Base-by-base conservation (phyloP, 2,329 filamentous ascomycete genomes). In the Aspergillus phoenicis region DNA sequence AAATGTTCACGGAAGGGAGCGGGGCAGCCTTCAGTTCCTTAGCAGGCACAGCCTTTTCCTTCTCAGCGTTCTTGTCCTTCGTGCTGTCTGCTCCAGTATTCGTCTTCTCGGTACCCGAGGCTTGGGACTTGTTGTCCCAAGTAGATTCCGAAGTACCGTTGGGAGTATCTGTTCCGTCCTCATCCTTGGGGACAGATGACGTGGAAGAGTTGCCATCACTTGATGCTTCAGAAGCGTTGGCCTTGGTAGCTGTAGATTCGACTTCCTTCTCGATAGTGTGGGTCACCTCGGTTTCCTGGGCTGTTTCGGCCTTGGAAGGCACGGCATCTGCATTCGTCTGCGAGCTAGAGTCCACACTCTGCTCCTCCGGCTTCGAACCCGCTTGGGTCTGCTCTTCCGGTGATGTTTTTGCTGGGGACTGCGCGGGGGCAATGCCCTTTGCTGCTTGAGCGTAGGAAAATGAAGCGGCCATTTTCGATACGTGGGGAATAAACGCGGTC, bases 401-500 rank as follows among this genome's bases (percentile, higher is more conserved):
- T 33, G 64, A 64, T 22, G 70, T 56, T 71, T 84, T 83, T 69
- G 77, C 79, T 28, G 79, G 71, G 49, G 77, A 73, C 59, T 78
- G 70, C 62, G 80, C 77, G 54, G 83, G 73, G 59, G 85, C 80
- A 70, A 89, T 85, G 72, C 93, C 92, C 78, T 95, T 95, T 62
- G 94, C 94, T 73, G 94, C 94, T 84, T 97, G 93, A 71, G 94
- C 94, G 78, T 98, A 98, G 62, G 94, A 97, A 76, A 97, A 97
- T 36, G 86, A 82, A 63, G 78, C 71, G 65, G 76, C 76, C 82
- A 83, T 83, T 63, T 64, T 63, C 56, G 41, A 64, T 45, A 62
- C 51, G 51, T 61, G 38, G 55, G 45, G 11, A 39, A 60, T 52
- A 57, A 10, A 43, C 52, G 39, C 60, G 57, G 58, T 64, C 60